A percentile compares a stretch with the other conserved stretches of the same genome.
These are phyloP conservation scores for Colletotrichum paranaense DNA, from an alignment of 2,329 filamentous ascomycete genomes.

Conservation along the genomic window DNA sequence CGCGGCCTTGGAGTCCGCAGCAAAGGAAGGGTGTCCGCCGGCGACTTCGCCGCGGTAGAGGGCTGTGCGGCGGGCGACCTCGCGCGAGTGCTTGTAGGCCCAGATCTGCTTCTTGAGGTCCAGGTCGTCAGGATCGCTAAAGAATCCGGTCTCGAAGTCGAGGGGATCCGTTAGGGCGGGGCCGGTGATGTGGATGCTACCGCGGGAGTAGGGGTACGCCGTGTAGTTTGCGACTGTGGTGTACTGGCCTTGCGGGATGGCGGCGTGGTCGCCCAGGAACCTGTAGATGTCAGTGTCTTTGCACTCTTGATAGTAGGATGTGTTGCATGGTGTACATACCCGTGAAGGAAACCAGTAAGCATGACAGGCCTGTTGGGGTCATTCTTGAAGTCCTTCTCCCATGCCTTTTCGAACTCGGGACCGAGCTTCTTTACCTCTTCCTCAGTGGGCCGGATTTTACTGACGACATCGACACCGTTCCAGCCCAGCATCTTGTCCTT, in stretches of 20 bases:
- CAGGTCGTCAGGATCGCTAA: slow-evolving; percentile 58
- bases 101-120: slow-evolving; percentile 72
- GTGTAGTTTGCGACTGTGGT: slow-evolving; percentile 63
- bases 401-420: slow-evolving; percentile 59
- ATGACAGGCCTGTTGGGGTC: slow-evolving; percentile 40
- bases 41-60: slow-evolving; percentile 62
- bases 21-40: slow-evolving; percentile 57
- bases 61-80: slow-evolving; percentile 67
- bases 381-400: slow-evolving; percentile 61
- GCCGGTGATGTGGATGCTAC: slow-evolving; percentile 65
- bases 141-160: slow-evolving; percentile 64
- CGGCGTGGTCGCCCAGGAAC: slow-evolving; percentile 49
- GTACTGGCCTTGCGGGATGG: slow-evolving; percentile 56
- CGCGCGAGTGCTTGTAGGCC: slow-evolving; percentile 74
- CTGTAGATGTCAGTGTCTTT: slow-evolving; percentile 10
- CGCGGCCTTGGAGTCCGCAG: slow-evolving; percentile 51
- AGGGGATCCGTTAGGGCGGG: slow-evolving; percentile 48
- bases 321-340: slow-evolving; percentile 26
- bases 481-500: slow-evolving; percentile 58
- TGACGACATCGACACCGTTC: slow-evolving; percentile 64
- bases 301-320: not conserved
- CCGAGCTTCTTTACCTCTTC: slow-evolving; percentile 62
- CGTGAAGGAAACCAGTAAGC: slow-evolving; percentile 37
- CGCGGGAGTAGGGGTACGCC: slow-evolving; percentile 70
- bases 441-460: slow-evolving; percentile 65